Evolutionary conservation across 169 alveolate species (phyloP).

Genomic region (Cryptosporidium ubiquitum): DNA sequence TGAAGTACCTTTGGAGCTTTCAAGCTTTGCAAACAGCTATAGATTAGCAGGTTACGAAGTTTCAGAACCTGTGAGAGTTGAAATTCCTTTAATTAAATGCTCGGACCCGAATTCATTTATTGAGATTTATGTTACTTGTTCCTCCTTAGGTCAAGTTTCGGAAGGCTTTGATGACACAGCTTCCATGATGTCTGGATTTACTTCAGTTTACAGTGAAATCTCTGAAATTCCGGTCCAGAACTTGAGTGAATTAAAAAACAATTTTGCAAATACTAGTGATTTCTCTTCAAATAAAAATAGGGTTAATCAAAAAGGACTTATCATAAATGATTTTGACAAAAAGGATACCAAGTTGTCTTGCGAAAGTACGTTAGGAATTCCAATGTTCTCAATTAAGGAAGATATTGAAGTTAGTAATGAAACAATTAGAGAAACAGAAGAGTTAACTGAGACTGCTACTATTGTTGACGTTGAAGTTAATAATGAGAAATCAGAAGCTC

Average conservation of each 20-base stretch:
- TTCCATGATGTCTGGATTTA: slow-evolving; percentile 73
- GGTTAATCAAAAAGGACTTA: neutral
- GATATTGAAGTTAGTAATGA: slow-evolving; percentile 24
- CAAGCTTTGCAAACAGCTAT: slow-evolving; percentile 22
- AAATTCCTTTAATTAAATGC: slow-evolving; percentile 64
- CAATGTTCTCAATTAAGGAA: slow-evolving; percentile 69
- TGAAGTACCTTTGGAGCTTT: slow-evolving; percentile 70
- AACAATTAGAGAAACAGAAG: slow-evolving; percentile 42
- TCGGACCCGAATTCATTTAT: slow-evolving; percentile 70
- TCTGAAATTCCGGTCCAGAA: neutral
- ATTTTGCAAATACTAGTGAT: neutral
- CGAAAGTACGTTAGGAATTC: slow-evolving; percentile 49
- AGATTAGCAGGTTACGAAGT: slow-evolving; percentile 1
- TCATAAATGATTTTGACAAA: neutral
- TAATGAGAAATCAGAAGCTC: neutral
- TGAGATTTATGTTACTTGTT: slow-evolving; percentile 41
- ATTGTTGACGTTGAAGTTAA: slow-evolving; percentile 26
- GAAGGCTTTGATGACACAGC: slow-evolving; percentile 72
- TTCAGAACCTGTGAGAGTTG: slow-evolving; percentile 18
- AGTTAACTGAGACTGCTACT: slow-evolving; percentile 60
- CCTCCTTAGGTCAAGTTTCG: slow-evolving; percentile 61
- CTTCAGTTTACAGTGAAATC: slow-evolving; percentile 37
- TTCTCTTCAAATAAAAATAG: neutral
- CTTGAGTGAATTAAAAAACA: neutral
- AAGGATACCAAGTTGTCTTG: neutral